Conservation (phyloP, 768 basidiomycete genomes). For the Mycena indigotica region DNA sequence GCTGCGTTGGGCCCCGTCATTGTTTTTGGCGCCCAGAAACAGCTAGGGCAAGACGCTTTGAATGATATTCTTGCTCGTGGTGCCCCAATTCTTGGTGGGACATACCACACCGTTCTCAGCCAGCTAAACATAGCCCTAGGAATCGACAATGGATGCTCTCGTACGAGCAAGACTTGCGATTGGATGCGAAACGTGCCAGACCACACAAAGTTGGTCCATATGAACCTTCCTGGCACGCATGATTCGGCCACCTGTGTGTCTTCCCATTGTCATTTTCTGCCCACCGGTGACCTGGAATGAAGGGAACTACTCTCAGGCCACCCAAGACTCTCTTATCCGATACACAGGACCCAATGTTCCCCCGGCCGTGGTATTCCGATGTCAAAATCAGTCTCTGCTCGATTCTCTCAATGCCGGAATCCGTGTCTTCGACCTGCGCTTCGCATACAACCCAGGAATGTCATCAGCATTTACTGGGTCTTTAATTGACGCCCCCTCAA, state of each 20-base stretch:
- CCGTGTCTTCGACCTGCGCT: conserved; percentile 21
- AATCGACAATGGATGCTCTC: conserved; percentile 22
- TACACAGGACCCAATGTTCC: conserved; percentile 23
- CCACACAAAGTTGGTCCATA: conserved; percentile 25
- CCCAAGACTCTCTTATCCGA: conserved; percentile 24
- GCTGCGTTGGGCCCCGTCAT: not conserved
- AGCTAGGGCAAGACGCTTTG: conserved; percentile 20
- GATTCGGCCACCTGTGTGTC: conserved; percentile 28
- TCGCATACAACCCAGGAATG: conserved; percentile 19
- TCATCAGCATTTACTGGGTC: not conserved
- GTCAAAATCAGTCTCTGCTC: conserved; percentile 20
- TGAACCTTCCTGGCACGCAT: conserved; percentile 35
- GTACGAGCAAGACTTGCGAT: conserved; percentile 22
- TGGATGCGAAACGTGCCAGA: conserved; percentile 30
- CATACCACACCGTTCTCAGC: too few species aligned
- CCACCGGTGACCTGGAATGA: too few species aligned
- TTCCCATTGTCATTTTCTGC: not conserved
- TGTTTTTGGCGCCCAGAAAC: conserved; percentile 14
- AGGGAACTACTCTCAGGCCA: conserved; percentile 30
- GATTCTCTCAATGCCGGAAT: conserved; percentile 20
- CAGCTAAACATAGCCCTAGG: too few species aligned
- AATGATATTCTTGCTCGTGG: conserved; percentile 24
- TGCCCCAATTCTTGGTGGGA: conserved; percentile 25
- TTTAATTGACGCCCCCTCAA: not conserved
- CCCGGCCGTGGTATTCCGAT: conserved; percentile 13